Conservation (phyloP, 805 yeast genomes). For the Lipomyces sp. region DNA sequence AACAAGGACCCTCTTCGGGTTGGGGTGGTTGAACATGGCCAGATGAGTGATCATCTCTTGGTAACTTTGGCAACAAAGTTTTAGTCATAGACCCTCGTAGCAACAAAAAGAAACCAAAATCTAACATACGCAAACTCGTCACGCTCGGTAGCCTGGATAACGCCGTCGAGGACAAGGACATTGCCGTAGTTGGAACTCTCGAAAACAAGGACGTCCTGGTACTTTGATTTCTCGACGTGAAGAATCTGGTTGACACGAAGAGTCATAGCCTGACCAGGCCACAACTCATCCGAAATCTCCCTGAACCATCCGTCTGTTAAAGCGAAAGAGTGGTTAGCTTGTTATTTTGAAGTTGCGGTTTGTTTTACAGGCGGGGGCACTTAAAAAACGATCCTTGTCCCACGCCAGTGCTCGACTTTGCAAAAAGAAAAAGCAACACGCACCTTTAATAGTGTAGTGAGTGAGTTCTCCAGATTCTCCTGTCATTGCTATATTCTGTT, state of each 20-base stretch:
- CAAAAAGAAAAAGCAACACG: neutral
- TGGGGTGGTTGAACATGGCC: conserved; percentile 89
- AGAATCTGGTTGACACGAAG: conserved; percentile 84
- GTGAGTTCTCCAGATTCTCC: conserved; percentile 36
- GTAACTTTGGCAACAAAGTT: conserved; percentile 49
- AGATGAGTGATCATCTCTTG: conserved; percentile 98
- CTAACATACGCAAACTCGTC: conserved; percentile 78
- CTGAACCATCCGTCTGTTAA: conserved; percentile 89
- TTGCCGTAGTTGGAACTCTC: conserved; percentile 94
- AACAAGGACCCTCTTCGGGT: conserved; percentile 90
- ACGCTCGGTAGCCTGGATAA: conserved; percentile 94
- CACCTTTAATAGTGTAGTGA: conserved; percentile 41
- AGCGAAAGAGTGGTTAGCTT: conserved; percentile 3
- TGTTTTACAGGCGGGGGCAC: neutral
- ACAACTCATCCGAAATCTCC: conserved; percentile 91
- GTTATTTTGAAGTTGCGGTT: neutral
- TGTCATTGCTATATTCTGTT: neutral
- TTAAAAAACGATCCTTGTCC: neutral
- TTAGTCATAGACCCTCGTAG: no score
- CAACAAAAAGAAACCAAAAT: no score
- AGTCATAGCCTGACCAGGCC: conserved; percentile 99
- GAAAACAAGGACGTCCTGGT: conserved; percentile 92
- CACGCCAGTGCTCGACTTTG: neutral
- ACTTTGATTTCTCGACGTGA: conserved; percentile 82
- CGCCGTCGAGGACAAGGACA: conserved; percentile 92